Evolutionary conservation across 2,329 filamentous ascomycete species (phyloP), one percentile per base, ranked within the genome.

Genomic region (Hymenoscyphus fraxineus): DNA sequence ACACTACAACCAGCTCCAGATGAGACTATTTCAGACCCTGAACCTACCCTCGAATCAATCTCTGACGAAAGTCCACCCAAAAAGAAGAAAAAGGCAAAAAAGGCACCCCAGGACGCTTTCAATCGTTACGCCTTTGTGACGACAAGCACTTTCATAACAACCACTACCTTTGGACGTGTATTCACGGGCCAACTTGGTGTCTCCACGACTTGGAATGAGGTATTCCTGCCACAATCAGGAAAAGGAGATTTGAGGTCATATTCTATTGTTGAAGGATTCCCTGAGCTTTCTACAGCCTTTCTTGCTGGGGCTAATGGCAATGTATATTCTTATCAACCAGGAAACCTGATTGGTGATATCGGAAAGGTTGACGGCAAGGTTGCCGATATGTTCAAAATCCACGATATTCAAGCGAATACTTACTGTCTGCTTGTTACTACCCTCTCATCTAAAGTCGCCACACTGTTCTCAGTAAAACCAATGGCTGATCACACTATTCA

Each of bases 41-140:
- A 59, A n/a, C 27, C 51, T 41, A 59, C 19, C n/a, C 27, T 44
- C 19, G 31, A 58, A 54, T 15, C 60, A 38, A 59, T 22, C 44
- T 47, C 41, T 7, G 38, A 60, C 10, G 59, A 19, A 3, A 59
- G 58, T 38, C 22, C 59, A 47, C 19, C 51, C 2, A 67, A 67
- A 61, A 69, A 70, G 59, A 69, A 71, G 58, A 72, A 71, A 60
- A 75, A 71, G 40, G 39, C 60, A 57, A 76, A 68, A 73, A 84
- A 73, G 72, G 67, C 67, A 19, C 61, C 67, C 2, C 79, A 76
- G 57, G 79, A 84, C 61, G 75, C 78, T 10, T 84, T 90, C 65
- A 83, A 85, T 63, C 81, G 84, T 55, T 92, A 90, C 71, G 82
- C 84, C 31, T 90, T 91, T 64, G 72, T 90, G 2, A 80, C 80